phyloP scores from a whole-genome alignment of 805 yeast genomes.

The Debaryomyces castellii region DNA sequence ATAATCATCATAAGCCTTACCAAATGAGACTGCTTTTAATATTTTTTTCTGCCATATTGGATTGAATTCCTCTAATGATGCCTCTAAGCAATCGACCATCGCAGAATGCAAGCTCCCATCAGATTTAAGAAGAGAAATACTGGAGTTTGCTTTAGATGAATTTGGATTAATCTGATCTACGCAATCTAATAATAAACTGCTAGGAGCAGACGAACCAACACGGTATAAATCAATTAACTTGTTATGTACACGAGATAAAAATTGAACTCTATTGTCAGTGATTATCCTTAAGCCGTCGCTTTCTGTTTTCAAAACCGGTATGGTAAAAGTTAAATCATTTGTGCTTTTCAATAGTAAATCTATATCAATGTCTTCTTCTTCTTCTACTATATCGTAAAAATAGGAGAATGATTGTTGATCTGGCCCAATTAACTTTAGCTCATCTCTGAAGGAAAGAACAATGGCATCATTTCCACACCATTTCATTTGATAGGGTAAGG shows the following conservation, averaged over 20 bases:
- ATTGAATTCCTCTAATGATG: constrained; percentile 77
- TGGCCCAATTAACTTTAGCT: constrained; percentile 70
- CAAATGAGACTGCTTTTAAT: constrained; percentile 80
- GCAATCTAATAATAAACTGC: constrained; percentile 82
- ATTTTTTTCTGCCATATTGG: constrained; percentile 77
- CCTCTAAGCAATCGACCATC: constrained; percentile 66
- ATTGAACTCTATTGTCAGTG: constrained; percentile 56
- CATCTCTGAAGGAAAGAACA: constrained; percentile 60
- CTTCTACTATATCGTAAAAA: constrained; percentile 40
- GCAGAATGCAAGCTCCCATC: constrained; percentile 54
- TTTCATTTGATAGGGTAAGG: constrained; percentile 46
- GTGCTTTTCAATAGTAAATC: constrained; percentile 17
- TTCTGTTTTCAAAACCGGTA: constrained; percentile 50
- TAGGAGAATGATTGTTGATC: constrained; percentile 56
- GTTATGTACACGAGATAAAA: constrained; percentile 61
- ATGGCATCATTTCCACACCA: constrained; percentile 93
- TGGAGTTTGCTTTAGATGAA: constrained; percentile 81
- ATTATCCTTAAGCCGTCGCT: constrained; percentile 71
- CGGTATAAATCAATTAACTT: constrained; percentile 62
- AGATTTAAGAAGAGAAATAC: constrained; percentile 51
- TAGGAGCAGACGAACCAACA: constrained; percentile 81
- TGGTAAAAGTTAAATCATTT: constrained; percentile 24
- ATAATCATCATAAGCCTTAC: constrained; percentile 60
- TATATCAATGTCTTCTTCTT: constrained; percentile 30
- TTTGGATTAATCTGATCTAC: constrained; percentile 56